Base-by-base conservation (phyloP, 768 basidiomycete species). In the Pholiota microspora region DNA sequence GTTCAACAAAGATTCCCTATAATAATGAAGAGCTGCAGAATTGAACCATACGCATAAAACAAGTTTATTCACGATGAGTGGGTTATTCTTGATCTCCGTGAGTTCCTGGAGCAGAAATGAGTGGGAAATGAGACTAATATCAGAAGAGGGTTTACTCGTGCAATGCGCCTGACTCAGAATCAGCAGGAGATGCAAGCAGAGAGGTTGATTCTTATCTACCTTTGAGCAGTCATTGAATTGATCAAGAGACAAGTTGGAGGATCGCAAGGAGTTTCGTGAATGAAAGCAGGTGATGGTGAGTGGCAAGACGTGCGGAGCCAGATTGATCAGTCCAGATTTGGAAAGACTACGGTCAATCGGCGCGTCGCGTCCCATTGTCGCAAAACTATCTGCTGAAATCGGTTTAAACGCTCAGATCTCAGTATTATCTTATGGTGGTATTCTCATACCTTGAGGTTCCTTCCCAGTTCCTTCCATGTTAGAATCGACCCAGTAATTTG, bases 1-100 rank as follows among this genome's bases (percentile, higher is more conserved):
- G 75, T 40, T 84, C 80, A 13, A 86, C 82, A 2, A 73, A 69
- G 31, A 93, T 59, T 12, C 83, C 86, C 91, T 92, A 55, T 1
- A 45, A 2, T 32, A 36, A 31, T 46, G 32, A 42, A 45, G 10
- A 28, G 35, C 57, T 8, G 64, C 56, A 46, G n/a, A 29, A 46
- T 36, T n/a, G 54, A 18, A 56, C 47, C 47, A 15, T 47, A 49
- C 57, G 24, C 40, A 44, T 45, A 45, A 56, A 61, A 45, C 35
- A 54, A 21, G 23, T 44, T 53, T 58, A 8, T 63, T 38, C 66
- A 90, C 90, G 55, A 84, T 77, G 49, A 92, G 72, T 0, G 91
- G 91, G 45, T 80, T 82, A 54, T 71, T 75, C 45, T 70, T 72
- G 56, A 93, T 74, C 60, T 85, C 82, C 53, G 60, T 70, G 36